Percentiles rank a stretch among this genome's conserved stretches.
Conservation (phyloP, 1,284 basidiomycete species). For the Coniferiporia sulphurascens region DNA sequence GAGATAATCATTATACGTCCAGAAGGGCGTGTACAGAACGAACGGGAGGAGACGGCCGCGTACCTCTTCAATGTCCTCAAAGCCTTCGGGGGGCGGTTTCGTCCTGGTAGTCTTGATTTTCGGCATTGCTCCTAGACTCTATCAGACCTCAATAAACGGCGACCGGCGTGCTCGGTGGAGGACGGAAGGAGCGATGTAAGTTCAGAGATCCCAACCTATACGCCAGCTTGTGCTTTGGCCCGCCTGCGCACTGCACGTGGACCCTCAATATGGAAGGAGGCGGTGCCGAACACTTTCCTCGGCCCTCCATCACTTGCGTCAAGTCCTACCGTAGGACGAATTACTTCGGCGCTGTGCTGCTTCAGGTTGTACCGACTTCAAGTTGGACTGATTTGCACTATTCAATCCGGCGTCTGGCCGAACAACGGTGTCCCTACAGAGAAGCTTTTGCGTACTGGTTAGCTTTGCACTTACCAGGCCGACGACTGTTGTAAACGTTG, state of each 20-base stretch:
- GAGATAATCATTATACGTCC: background rate
- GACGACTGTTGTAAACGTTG: constrained; percentile 1
- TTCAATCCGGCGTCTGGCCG: background rate
- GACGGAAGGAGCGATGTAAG: background rate
- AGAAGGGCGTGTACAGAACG: background rate
- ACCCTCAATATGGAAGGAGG: background rate
- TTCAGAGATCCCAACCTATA: constrained; percentile 6
- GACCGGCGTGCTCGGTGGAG: constrained; percentile 22
- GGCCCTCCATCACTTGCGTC: background rate
- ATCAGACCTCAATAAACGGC: background rate
- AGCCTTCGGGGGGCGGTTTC: constrained; percentile 95
- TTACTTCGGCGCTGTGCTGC: background rate
- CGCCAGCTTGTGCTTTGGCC: constrained; percentile 8
- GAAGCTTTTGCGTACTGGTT: no score
- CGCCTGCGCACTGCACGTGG: background rate
- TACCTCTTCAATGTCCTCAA: constrained; percentile 89
- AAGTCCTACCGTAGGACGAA: background rate
- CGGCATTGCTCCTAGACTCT: constrained; percentile 58
- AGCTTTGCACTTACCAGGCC: background rate
- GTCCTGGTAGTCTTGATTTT: constrained; percentile 94
- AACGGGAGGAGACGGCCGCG: constrained; percentile 20
- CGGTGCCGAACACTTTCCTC: background rate
- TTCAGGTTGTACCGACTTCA: no score
- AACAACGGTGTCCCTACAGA: no score
- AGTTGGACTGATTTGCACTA: background rate